Conservation (phyloP, 371 early-diverging fungal genomes). For the Lichtheimia corymbifera region DNA sequence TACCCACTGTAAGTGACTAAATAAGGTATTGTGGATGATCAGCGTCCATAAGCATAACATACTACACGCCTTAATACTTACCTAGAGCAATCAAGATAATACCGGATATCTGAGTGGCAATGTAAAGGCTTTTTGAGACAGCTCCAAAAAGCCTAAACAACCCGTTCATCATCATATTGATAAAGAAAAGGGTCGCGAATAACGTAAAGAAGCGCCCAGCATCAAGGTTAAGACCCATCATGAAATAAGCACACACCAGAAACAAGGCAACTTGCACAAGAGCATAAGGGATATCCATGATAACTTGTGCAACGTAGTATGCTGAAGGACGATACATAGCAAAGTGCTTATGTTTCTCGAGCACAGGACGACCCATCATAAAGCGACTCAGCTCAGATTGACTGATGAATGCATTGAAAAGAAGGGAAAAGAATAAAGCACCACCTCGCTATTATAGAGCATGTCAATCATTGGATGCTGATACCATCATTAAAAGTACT, state of each 20-base stretch:
- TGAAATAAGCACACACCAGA: conserved; percentile 40
- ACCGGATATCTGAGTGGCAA: conserved; percentile 47
- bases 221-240: conserved; percentile 41
- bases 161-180: conserved; percentile 41
- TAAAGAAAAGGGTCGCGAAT: conserved; percentile 29
- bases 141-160: conserved; percentile 53
- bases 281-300: conserved; percentile 40
- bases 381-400: conserved; percentile 53
- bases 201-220: conserved; percentile 48
- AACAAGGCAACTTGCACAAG: conserved; percentile 20
- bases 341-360: conserved; percentile 70
- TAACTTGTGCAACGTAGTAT: conserved; percentile 58
- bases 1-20: conserved; percentile 23
- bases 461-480: too few relatives aligned
- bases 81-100: conserved; percentile 40
- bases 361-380: conserved; percentile 58
- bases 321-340: conserved; percentile 71
- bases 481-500: too few relatives aligned
- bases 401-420: conserved; percentile 59
- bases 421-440: conserved; percentile 56
- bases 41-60: not conserved
- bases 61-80: not conserved
- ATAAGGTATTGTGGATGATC: not conserved
- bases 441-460: conserved; percentile 45
- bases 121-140: conserved; percentile 38